A percentile compares a stretch with the other conserved stretches of the same genome.
Conservation (phyloP, 352 stramenopile genomes). For the Phytopythium aichiense region DNA sequence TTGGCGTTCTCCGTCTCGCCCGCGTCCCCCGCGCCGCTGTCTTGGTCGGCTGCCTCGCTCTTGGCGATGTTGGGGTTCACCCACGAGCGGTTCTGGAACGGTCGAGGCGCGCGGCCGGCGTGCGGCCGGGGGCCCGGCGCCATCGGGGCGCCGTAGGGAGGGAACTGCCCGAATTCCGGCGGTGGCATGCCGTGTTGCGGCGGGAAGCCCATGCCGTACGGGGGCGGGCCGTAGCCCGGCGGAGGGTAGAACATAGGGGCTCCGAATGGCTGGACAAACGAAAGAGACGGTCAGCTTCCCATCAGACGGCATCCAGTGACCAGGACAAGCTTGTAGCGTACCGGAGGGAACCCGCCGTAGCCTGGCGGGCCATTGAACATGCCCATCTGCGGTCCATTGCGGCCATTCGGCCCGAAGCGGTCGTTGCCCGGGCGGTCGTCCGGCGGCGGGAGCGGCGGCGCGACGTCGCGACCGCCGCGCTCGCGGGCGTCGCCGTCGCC, state of each 20-base stretch:
- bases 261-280: slow-evolving; percentile 44
- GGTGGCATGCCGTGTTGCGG: slow-evolving; percentile 43
- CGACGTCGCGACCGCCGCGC: slow-evolving; percentile 8
- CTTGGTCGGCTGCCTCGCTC: slow-evolving; percentile 29
- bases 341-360: slow-evolving; percentile 55
- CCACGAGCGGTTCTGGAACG: slow-evolving; percentile 82
- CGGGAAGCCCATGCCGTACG: slow-evolving; percentile 71
- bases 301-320: not conserved
- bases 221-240: slow-evolving; percentile 58
- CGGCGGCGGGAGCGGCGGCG: slow-evolving; percentile 27
- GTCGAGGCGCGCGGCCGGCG: slow-evolving; percentile 36
- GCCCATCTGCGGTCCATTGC: slow-evolving; percentile 33
- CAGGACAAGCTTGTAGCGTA: slow-evolving; percentile 22
- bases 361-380: slow-evolving; percentile 59
- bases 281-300: slow-evolving; percentile 7
- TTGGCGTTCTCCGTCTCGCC: slow-evolving; percentile 3
- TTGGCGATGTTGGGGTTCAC: slow-evolving; percentile 79
- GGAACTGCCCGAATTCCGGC: slow-evolving; percentile 23
- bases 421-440: slow-evolving; percentile 20
- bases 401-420: slow-evolving; percentile 15
- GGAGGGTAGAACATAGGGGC: slow-evolving; percentile 74
- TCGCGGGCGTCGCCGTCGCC: slow-evolving; percentile 10
- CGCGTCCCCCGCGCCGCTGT: slow-evolving; percentile 3
- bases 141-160: slow-evolving; percentile 9
- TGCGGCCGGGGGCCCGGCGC: slow-evolving; percentile 3